Conservation (phyloP, 108 stramenopile genomes). For the Cylindrotheca closterium region DNA sequence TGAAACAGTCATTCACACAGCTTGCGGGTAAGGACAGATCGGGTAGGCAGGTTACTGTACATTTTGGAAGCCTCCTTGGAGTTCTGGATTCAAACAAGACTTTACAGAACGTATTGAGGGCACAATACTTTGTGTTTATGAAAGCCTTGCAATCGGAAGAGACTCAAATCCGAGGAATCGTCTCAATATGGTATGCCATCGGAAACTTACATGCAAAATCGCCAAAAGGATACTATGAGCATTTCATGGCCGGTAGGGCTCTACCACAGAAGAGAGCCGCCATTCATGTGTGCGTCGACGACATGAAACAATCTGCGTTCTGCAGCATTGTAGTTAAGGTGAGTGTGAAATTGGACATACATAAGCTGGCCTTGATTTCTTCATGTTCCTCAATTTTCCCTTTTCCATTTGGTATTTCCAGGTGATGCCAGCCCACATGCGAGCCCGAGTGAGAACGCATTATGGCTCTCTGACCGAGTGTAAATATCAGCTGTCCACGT, state of each 20-base stretch:
- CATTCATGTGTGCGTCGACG: constrained; percentile 14
- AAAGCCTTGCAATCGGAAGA: constrained; percentile 13
- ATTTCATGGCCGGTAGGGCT: neutral
- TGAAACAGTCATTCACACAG: neutral
- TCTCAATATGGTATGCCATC: neutral
- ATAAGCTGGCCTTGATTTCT: too few species aligned
- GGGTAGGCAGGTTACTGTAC: neutral
- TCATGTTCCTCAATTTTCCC: too few species aligned
- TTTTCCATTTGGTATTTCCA: too few species aligned
- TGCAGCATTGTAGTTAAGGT: too few species aligned
- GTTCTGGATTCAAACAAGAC: neutral
- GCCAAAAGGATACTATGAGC: neutral
- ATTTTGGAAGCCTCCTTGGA: neutral
- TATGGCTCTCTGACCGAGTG: too few species aligned
- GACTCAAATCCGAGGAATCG: neutral
- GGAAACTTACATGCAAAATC: too few species aligned
- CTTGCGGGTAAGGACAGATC: neutral
- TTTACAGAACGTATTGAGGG: constrained; percentile 4
- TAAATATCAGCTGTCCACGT: too few species aligned
- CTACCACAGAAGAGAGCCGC: constrained; percentile 2
- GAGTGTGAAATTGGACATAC: too few species aligned
- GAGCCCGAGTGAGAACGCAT: too few species aligned
- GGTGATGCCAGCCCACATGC: too few species aligned
- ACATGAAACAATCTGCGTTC: neutral
- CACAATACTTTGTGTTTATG: constrained; percentile 16